Conservation (phyloP, 225 moss, liverwort and hornwort genomes). For the Sphagnum contortum region DNA sequence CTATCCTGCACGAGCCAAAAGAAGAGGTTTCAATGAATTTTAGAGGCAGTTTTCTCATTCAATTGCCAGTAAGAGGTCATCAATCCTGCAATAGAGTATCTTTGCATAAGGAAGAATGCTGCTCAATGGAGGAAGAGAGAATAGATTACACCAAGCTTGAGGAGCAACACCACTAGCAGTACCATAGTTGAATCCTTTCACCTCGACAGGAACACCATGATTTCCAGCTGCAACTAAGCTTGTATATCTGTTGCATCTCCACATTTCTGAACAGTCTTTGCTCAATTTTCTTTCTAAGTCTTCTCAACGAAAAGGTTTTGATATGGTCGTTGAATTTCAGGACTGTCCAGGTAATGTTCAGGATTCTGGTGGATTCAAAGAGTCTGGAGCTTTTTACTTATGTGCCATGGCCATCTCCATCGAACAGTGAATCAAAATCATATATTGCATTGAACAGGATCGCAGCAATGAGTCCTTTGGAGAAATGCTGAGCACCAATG, state of each 20-base stretch:
- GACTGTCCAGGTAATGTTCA: too few relatives aligned
- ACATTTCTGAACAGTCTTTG: neutral
- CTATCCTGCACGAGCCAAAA: slow-evolving; percentile 17
- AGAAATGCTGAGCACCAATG: slow-evolving; percentile 32
- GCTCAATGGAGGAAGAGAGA: too few relatives aligned
- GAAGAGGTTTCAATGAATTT: too few relatives aligned
- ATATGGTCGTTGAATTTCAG: too few relatives aligned
- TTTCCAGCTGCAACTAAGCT: slow-evolving; percentile 39
- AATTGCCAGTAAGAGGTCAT: neutral
- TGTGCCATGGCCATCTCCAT: slow-evolving; percentile 50
- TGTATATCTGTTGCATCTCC: slow-evolving; percentile 19
- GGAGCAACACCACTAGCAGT: slow-evolving; percentile 43
- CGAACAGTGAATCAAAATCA: slow-evolving; percentile 35
- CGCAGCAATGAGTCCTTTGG: slow-evolving; percentile 31
- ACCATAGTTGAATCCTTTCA: slow-evolving; percentile 33
- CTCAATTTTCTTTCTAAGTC: neutral
- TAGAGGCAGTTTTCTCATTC: neutral
- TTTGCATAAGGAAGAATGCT: too few relatives aligned
- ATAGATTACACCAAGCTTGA: slow-evolving; percentile 23
- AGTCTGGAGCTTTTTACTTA: slow-evolving; percentile 5
- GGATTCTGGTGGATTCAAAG: too few relatives aligned
- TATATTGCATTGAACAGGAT: slow-evolving; percentile 38
- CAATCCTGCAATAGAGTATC: too few relatives aligned
- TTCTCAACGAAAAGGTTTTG: neutral
- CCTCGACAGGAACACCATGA: slow-evolving; percentile 20